Conservation (phyloP, 2,329 filamentous ascomycete genomes). For the Cryphonectria carpinicola region DNA sequence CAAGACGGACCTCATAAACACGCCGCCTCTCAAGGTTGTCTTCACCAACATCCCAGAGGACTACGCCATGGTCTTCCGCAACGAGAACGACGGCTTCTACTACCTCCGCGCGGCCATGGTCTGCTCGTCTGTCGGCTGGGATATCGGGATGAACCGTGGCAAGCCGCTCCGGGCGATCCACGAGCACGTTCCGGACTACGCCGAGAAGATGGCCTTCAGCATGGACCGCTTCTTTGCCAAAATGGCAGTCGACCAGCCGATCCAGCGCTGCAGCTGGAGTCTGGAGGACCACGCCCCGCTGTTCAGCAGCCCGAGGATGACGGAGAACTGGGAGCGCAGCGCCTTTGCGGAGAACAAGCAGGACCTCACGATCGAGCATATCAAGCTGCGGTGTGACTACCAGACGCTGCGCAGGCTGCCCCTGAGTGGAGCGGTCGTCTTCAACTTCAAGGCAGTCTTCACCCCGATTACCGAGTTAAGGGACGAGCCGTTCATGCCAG, state of each 20-base stretch:
- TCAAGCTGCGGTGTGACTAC: constrained; percentile 81
- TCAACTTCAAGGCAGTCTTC: constrained; percentile 89
- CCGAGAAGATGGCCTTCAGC: constrained; percentile 83
- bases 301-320: constrained; percentile 71
- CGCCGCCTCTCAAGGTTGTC: constrained; percentile 70
- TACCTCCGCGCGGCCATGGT: constrained; percentile 75
- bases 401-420: constrained; percentile 82
- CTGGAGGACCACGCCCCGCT: constrained; percentile 76
- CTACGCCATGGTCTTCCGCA: constrained; percentile 75
- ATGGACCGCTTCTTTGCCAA: constrained; percentile 89
- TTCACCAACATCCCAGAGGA: constrained; percentile 83
- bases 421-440: constrained; percentile 74
- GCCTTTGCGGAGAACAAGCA: constrained; percentile 54
- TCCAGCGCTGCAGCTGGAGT: constrained; percentile 85
- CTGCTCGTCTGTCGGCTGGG: constrained; percentile 83
- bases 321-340: constrained; percentile 63
- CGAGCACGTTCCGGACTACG: constrained; percentile 76
- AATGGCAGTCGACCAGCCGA: constrained; percentile 72
- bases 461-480: constrained; percentile 72
- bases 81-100: constrained; percentile 73
- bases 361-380: constrained; percentile 57
- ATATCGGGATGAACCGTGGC: constrained; percentile 74
- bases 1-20: constrained; percentile 61
- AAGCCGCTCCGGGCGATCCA: constrained; percentile 74
- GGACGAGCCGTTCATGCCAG: constrained; percentile 74